These are phyloP conservation scores for Chalara sp. DNA, from an alignment of 2,329 filamentous ascomycete genomes.

Conservation along the genomic window DNA sequence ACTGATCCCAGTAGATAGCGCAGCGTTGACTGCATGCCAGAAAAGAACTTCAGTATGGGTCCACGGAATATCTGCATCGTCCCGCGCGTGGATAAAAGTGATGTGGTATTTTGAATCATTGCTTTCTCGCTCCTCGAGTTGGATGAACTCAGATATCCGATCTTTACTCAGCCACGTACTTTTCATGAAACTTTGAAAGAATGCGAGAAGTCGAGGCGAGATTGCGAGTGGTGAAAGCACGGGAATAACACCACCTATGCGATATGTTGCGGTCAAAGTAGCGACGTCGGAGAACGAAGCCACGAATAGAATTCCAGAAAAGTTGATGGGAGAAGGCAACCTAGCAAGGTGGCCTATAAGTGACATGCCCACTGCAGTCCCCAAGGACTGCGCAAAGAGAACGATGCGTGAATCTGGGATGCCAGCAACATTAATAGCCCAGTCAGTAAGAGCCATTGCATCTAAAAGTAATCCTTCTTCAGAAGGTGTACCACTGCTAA, in stretches of 20 bases:
- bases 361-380: conserved; percentile 75
- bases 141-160: too few species aligned
- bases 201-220: too few species aligned
- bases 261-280: conserved; percentile 66
- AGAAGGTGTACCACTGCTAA: conserved; percentile 71
- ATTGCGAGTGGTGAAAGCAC: conserved; percentile 65
- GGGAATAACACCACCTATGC: conserved; percentile 72
- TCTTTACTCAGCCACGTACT: too few species aligned
- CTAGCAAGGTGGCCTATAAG: conserved; percentile 63
- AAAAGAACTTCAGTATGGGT: too few species aligned
- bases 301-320: conserved; percentile 74
- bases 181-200: too few species aligned
- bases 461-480: conserved; percentile 79
- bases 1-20: conserved; percentile 28
- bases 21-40: conserved; percentile 36
- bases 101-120: too few species aligned
- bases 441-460: conserved; percentile 66
- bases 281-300: conserved; percentile 73
- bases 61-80: too few species aligned
- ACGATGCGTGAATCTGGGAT: conserved; percentile 68
- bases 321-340: conserved; percentile 49
- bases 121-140: too few species aligned
- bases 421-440: conserved; percentile 56
- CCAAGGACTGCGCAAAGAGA: conserved; percentile 79
- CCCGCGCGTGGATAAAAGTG: too few species aligned